Evolutionary conservation across 2,329 filamentous ascomycete species (phyloP), one percentile per base, ranked within the genome.

Genomic region (Penicillium polonicum): DNA sequence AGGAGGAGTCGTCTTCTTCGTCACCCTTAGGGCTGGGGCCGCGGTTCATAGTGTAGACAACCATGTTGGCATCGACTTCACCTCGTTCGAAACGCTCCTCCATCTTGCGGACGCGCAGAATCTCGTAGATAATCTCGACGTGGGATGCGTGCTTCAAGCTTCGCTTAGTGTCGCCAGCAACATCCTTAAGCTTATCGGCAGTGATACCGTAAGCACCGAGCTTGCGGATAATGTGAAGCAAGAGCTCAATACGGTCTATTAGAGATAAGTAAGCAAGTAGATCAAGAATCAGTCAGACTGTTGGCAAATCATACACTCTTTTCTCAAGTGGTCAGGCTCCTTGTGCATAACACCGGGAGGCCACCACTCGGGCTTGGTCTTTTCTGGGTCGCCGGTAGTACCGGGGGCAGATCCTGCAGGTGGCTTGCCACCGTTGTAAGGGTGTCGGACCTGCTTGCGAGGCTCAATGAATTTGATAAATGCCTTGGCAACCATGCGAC

Each of bases 381-480:
- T 72, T 55, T 79, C 74, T 5, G 76, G 73, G 57, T 80, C 76
- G 1, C 72, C 71, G 5, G 69, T 72, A 33, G 75, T 69, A 38
- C 72, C 74, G 1, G 72, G 71, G 1, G 73, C 68, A 27, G 73
- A 72, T 44, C 69, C 71, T 48, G 63, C 62, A 42, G 66, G 65
- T 12, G 72, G 66, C 58, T 70, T 71, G n/a, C 76, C 74, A 12
- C 79, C 79, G 60, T 80, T 81, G 64, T 81, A 81, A 10, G 79
- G 79, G 65, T 79, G 74, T 42, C 73, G 74, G 1, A 76, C 76
- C 66, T 80, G 78, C 66, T 80, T 81, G 38, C 75, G 74, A 19
- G 78, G 79, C 56, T 80, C 76, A 45, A 79, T 79, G 19, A 73
- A 70, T 60, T 77, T 80, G 60, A 81, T 79, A 59, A 78, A 80